Evolutionary conservation across 306 rosid species (phyloP).

Genomic region (Rubus idaeus): DNA sequence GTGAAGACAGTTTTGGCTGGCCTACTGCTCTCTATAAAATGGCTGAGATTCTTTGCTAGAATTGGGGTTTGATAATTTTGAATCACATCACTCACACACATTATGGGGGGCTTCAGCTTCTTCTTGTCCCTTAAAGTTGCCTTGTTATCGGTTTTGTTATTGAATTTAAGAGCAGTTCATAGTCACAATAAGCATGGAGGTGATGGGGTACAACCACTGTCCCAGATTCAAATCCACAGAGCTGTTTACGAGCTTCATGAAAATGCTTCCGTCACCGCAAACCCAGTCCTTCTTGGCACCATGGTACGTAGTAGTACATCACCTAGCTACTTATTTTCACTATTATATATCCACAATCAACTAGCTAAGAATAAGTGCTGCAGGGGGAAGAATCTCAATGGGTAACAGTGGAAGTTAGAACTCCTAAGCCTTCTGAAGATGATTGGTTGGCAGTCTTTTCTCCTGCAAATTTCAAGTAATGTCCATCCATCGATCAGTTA

Average conservation of each 20-base stretch:
- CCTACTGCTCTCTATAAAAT: not conserved
- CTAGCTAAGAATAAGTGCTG: not conserved
- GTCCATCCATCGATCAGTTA: not conserved
- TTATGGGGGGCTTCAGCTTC: conserved; percentile 9
- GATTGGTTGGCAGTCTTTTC: conserved; percentile 46
- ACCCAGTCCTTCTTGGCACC: conserved; percentile 37
- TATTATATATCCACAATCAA: not conserved
- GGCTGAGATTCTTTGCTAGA: not conserved
- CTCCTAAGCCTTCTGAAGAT: conserved; percentile 31
- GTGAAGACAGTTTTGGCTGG: not conserved
- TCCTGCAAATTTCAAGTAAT: conserved; percentile 37
- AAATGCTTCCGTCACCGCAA: conserved; percentile 26
- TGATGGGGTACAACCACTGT: conserved; percentile 38
- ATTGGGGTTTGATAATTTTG: not conserved
- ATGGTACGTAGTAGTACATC: conserved; percentile 11
- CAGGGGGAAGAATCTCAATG: conserved; percentile 35
- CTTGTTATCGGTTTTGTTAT: not conserved
- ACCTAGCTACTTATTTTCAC: not conserved
- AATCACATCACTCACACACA: not conserved
- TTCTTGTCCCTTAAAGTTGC: conserved; percentile 1
- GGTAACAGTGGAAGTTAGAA: conserved; percentile 25
- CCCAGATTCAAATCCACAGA: conserved; percentile 35
- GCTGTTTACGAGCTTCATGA: conserved; percentile 28
- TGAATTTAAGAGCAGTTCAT: not conserved
- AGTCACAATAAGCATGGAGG: not conserved